Evolutionary conservation across 306 rosid genomes (phyloP).

Genomic region (Fragaria ananassa): DNA sequence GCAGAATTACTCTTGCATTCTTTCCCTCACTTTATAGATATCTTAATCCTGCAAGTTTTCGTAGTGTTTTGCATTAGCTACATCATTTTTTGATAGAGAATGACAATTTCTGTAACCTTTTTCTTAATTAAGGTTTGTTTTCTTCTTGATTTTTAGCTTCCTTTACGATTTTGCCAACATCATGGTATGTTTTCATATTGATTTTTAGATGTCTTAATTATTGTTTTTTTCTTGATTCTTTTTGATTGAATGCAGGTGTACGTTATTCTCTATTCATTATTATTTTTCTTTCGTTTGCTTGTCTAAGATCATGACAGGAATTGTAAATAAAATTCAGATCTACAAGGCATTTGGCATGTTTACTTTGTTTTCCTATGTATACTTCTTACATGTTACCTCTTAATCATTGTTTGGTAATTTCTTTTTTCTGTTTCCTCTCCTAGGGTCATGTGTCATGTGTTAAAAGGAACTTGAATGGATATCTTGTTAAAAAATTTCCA

Average conservation of each 20-base stretch:
- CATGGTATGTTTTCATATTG: too few species aligned
- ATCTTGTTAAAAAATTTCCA: background rate
- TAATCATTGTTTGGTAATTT: background rate
- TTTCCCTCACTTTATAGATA: background rate
- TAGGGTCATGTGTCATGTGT: background rate
- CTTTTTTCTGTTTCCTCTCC: background rate
- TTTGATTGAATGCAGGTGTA: background rate
- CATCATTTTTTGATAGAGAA: background rate
- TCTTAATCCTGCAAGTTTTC: background rate
- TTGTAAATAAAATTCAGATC: background rate
- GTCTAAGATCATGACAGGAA: background rate
- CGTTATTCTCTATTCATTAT: background rate
- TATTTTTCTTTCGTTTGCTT: background rate
- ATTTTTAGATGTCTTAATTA: background rate
- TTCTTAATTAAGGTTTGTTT: too few species aligned
- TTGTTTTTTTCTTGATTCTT: background rate
- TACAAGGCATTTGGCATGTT: background rate
- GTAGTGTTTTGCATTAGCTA: background rate
- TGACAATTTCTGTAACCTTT: background rate
- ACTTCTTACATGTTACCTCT: background rate
- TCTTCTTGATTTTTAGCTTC: too few species aligned
- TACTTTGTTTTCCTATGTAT: background rate
- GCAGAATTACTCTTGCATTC: constrained; percentile 8
- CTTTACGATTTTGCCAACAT: too few species aligned
- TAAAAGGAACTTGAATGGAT: background rate